phyloP scores from a whole-genome alignment of 225 moss, liverwort and hornwort genomes.

The Anthoceros angustus region DNA sequence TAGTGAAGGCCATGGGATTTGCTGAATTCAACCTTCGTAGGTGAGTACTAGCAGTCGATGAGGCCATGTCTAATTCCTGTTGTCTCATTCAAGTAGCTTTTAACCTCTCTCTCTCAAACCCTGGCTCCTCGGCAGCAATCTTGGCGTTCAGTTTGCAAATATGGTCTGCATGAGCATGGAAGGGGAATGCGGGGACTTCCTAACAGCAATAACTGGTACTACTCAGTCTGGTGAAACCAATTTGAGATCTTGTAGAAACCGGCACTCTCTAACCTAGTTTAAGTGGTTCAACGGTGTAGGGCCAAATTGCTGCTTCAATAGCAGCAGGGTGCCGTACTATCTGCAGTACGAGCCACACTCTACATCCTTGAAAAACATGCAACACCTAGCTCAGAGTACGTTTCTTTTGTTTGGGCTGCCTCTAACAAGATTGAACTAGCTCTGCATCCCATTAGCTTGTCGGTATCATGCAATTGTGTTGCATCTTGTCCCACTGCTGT shows the following conservation, averaged over 20 bases:
- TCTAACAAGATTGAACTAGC: not conserved
- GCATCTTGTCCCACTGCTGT: not conserved
- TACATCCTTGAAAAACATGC: conserved; percentile 81
- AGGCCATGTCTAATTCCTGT: not conserved
- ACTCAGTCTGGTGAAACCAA: not conserved
- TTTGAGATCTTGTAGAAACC: not conserved
- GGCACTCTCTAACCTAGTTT: too few species aligned
- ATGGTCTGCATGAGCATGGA: conserved; percentile 46
- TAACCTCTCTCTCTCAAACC: not conserved
- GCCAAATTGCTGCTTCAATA: conserved; percentile 90
- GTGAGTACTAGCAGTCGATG: conserved; percentile 7
- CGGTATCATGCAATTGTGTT: not conserved
- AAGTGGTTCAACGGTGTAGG: conserved; percentile 12
- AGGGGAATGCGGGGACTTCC: conserved; percentile 63
- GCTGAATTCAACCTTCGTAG: conserved; percentile 70
- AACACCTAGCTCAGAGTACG: conserved; percentile 76
- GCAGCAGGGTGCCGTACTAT: conserved; percentile 60
- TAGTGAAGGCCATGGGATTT: conserved; percentile 64
- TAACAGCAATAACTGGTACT: conserved; percentile 58
- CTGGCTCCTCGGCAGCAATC: conserved; percentile 19
- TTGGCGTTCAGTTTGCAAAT: conserved; percentile 59
- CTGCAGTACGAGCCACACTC: conserved; percentile 84
- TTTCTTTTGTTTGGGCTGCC: not conserved
- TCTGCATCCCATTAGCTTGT: not conserved
- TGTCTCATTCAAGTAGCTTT: not conserved